phyloP scores from a whole-genome alignment of 73 alveolate species.

The Paramecium sexaurelia region DNA sequence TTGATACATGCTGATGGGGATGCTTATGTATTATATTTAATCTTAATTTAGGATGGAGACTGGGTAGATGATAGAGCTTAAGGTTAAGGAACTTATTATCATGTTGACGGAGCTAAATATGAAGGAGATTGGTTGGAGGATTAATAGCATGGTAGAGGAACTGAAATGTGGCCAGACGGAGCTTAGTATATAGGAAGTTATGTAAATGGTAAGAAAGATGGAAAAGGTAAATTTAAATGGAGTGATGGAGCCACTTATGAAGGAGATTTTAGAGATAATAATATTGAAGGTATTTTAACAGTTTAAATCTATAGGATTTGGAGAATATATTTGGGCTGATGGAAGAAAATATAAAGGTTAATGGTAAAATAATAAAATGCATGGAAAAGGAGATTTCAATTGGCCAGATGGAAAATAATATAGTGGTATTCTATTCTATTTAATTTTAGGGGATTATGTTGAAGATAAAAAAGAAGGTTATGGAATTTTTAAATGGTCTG shows the following conservation, averaged over 20 bases:
- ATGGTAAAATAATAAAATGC: conserved; percentile 69
- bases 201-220: conserved; percentile 59
- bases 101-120: conserved; percentile 69
- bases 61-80: conserved; percentile 77
- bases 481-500: conserved; percentile 58
- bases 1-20: conserved; percentile 80
- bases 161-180: conserved; percentile 71
- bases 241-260: conserved; percentile 80
- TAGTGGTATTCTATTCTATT: conserved; percentile 31
- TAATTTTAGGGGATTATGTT: conserved; percentile 72
- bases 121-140: conserved; percentile 70
- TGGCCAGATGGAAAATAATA: conserved; percentile 68
- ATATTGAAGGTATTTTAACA: conserved; percentile 60
- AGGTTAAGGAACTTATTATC: conserved; percentile 69
- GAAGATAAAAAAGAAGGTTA: conserved; percentile 71
- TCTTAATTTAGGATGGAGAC: conserved; percentile 67
- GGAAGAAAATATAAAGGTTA: conserved; percentile 70
- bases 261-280: conserved; percentile 79
- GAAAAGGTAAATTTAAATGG: conserved; percentile 67
- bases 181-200: conserved; percentile 54
- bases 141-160: conserved; percentile 65
- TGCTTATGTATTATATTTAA: conserved; percentile 61
- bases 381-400: conserved; percentile 63
- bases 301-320: conserved; percentile 5
- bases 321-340: conserved; percentile 71